These are phyloP conservation scores for Citrullus amarus DNA, from an alignment of 306 rosid genomes.

Conservation along the genomic window DNA sequence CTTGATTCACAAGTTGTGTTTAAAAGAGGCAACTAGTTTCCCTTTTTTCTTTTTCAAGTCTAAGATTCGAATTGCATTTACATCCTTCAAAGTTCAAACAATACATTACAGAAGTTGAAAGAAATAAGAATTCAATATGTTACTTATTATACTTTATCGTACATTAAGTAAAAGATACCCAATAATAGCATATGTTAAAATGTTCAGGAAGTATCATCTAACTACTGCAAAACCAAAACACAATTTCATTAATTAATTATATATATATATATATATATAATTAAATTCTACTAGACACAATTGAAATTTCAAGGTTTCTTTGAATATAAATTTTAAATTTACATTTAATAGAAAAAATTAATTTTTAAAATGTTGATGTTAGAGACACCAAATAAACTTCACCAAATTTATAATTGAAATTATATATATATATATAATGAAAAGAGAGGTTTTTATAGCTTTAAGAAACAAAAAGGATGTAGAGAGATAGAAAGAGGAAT, in stretches of 20 bases:
- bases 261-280: no score
- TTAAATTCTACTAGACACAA: not conserved
- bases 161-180: not conserved
- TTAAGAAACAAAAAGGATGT: not conserved
- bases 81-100: not conserved
- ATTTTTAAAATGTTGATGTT: no score
- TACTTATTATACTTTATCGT: not conserved
- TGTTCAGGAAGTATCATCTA: not conserved
- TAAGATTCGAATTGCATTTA: not conserved
- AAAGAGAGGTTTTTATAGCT: not conserved
- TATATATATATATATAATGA: not conserved
- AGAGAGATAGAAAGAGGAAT: not conserved
- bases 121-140: not conserved
- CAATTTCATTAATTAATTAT: no score
- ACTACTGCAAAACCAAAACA: not conserved
- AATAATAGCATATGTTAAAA: not conserved
- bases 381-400: no score
- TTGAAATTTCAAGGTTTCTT: no score
- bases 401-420: no score
- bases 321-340: not conserved
- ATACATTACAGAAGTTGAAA: not conserved
- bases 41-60: not conserved
- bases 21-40: not conserved
- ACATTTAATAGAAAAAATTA: no score
- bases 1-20: not conserved